Conservation (phyloP, 2,329 filamentous ascomycete species). For the Calonectria naviculata region DNA sequence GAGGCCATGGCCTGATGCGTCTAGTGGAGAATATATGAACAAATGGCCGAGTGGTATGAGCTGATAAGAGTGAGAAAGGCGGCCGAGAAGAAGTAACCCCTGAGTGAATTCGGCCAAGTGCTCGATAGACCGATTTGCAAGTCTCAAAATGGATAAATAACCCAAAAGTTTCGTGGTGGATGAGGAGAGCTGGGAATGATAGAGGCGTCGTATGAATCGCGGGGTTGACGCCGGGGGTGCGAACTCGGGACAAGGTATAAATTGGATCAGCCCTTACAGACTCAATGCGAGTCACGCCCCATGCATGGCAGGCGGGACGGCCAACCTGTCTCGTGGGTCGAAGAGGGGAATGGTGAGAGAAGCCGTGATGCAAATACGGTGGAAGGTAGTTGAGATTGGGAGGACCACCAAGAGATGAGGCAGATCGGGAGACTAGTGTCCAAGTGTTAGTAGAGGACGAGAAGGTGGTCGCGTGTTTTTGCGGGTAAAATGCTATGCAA, state of each 20-base stretch:
- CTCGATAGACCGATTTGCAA: not conserved
- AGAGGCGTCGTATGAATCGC: conserved; percentile 28
- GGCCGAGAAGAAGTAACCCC: not conserved
- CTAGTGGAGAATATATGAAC: conserved; percentile 10
- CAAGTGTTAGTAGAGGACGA: conserved; percentile 36
- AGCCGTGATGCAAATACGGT: not conserved
- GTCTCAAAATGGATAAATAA: conserved; percentile 5
- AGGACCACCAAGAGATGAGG: conserved; percentile 22
- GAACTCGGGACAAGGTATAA: conserved; percentile 34
- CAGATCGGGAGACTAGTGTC: conserved; percentile 32
- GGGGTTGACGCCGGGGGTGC: conserved; percentile 35
- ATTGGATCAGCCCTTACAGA: conserved; percentile 35
- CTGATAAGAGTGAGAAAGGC: not conserved
- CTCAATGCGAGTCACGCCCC: conserved; percentile 28
- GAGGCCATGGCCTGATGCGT: conserved; percentile 40
- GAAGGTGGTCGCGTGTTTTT: conserved; percentile 41
- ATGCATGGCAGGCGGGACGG: conserved; percentile 35
- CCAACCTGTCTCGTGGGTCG: conserved; percentile 18
- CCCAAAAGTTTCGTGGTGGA: conserved; percentile 24
- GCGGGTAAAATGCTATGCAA: conserved; percentile 39
- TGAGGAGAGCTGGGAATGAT: conserved; percentile 23
- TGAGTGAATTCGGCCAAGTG: not conserved
- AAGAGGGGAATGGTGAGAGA: not conserved
- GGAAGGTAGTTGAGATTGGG: not conserved
- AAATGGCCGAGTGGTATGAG: not conserved